Conservation (phyloP, 768 basidiomycete genomes). For the Dentipellis sp. region DNA sequence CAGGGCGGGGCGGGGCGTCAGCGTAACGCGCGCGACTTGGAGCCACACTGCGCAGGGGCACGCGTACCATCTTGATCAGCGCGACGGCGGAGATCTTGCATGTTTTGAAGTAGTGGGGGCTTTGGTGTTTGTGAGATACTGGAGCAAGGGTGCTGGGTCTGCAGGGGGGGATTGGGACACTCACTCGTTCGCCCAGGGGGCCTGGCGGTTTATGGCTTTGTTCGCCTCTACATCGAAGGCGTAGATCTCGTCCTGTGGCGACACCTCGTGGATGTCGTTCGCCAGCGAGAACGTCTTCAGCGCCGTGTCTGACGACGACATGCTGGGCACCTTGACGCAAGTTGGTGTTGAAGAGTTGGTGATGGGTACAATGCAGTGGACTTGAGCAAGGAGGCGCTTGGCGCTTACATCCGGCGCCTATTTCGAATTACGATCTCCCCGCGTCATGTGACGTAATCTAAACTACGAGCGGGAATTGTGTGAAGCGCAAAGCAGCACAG, state of each 20-base stretch:
- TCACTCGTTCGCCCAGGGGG: slow-evolving; percentile 86
- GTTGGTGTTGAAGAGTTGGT: neutral
- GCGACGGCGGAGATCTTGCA: slow-evolving; percentile 96
- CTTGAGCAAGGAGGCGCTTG: too few relatives aligned
- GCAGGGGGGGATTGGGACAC: slow-evolving; percentile 16
- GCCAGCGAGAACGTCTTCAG: slow-evolving; percentile 64
- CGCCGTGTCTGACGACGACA: slow-evolving; percentile 43
- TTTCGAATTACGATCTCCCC: too few relatives aligned
- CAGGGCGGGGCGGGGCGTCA: slow-evolving; percentile 20
- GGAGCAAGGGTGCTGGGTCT: neutral
- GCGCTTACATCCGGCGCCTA: too few relatives aligned
- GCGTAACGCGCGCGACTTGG: slow-evolving; percentile 4
- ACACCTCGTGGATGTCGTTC: slow-evolving; percentile 63
- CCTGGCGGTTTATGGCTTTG: slow-evolving; percentile 51
- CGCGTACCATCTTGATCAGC: slow-evolving; percentile 82
- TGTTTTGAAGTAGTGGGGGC: slow-evolving; percentile 74
- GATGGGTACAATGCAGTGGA: too few relatives aligned
- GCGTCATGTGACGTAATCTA: too few relatives aligned
- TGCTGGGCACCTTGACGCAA: neutral
- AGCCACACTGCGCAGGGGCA: neutral
- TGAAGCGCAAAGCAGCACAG: too few relatives aligned
- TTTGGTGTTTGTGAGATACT: slow-evolving; percentile 20
- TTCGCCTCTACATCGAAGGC: slow-evolving; percentile 64
- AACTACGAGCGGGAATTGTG: too few relatives aligned
- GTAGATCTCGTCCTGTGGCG: slow-evolving; percentile 75